Base-by-base conservation (phyloP, 139 green algal species). In the Picochlorum sp. region DNA sequence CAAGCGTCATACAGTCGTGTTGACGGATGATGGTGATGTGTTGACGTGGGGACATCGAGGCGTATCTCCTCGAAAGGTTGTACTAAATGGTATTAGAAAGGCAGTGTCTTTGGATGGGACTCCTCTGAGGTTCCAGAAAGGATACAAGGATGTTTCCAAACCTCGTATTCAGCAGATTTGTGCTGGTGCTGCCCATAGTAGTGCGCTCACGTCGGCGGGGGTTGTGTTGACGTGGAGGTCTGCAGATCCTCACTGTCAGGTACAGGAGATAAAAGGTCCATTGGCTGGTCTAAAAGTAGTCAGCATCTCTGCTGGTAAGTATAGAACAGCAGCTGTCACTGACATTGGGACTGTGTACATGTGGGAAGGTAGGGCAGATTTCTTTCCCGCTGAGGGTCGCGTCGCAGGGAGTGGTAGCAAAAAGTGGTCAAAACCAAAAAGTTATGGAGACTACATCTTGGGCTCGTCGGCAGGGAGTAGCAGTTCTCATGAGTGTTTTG, bases 1-100 rank as follows among this genome's bases (percentile, higher is more conserved):
- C 38, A 97, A 97, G 80, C 80, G 85, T 4, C 92, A 98, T 78
- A 94, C 85, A 1, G 66, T 96, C 23, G 85, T 76, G 44, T 72
- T 95, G 44, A 90, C 79, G 0, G 62, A 73, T 0, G 75, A 82
- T 4, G 92, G 92, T 1, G 90, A 96, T 37, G 75, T 91, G 8
- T 91, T 66, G 58, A 84, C 81, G 1, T 98, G 89, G 87, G 92
- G 92, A 8, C 87, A 95, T 65, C 67, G 74, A 18, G 56, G 75
- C 1, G 88, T 94, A 32, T 86, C 76, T 9, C 82, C 82, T 3
- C 66, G 69, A 30, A 74, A 80, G 47, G 72, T 92, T 16, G 58
- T 56, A 30, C 80, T 95, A 51, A 77, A 71, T 6, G 80, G 80
- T 56, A 50, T 57, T 24, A 49, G n/a, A 54, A 70, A 70, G 45